Base-by-base conservation (phyloP, 768 basidiomycete species). In the Tulasnella sp. region DNA sequence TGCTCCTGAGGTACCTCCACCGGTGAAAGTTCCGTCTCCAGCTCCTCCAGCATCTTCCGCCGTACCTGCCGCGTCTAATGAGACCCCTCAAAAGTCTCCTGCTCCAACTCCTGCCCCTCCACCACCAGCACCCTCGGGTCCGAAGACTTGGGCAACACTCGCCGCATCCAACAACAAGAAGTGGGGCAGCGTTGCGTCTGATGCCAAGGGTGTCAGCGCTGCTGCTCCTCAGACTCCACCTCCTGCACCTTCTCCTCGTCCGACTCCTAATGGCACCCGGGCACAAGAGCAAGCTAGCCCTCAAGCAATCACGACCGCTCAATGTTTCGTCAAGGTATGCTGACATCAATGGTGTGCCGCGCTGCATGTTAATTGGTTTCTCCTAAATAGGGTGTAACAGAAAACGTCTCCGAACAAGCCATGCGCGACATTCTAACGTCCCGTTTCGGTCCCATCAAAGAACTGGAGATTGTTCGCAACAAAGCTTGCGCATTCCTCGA, bases 401-500 rank as follows among this genome's bases (percentile, higher is more conserved):
- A 96, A 80, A 86, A 89, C 44, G 87, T 96, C 58, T 86, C 90
- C 37, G 88, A 89, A 72, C 76, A 85, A 20, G 87, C 89, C 0
- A 89, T 97, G 50, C 86, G 85, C 31, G 86, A 85, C 58, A 84
- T 87, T 3, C 89, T 96, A 48, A 86, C 88, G 0, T 84, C 86
- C 44, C 91, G 92, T 46, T 97, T 97, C 85, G 96, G 96, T 0
- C 88, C 91, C 0, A 89, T 98, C 84, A 95, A 94, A 85, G 96
- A 96, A 34, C 86, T 96, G 60, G 97, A 98, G 86, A 92, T 98
- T 82, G 93, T 97, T 60, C 94, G 93, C 82, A 85, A 84, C 84
- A 97, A 95, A 86, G 95, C 94, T 0, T 98, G 97, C 84, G 97
- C 96, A 0, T 98, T 99, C 90, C 88, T 98, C 84, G 97, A 98